These are phyloP conservation scores for Pulicaria dysenterica DNA, from an alignment of 129 eudicot genomes.

Conservation along the genomic window DNA sequence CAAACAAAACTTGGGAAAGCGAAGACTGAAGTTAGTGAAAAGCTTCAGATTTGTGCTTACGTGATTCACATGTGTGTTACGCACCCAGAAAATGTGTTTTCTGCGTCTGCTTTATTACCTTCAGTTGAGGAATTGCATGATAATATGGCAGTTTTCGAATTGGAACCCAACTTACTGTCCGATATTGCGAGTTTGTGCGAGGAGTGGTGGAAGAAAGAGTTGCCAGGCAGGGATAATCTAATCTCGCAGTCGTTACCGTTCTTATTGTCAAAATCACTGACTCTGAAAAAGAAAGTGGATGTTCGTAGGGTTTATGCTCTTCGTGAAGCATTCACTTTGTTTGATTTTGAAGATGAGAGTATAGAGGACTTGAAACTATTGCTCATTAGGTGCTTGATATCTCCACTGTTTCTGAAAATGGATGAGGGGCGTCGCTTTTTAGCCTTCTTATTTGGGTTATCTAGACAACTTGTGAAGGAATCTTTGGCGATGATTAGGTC, in stretches of 20 bases:
- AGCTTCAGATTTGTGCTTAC: slow-evolving; percentile 61
- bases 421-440: slow-evolving; percentile 84
- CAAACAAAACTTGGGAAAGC: slow-evolving; percentile 26
- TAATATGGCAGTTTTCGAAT: slow-evolving; percentile 71
- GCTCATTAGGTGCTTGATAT: slow-evolving; percentile 76
- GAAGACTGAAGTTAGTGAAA: slow-evolving; percentile 32
- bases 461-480: slow-evolving; percentile 79
- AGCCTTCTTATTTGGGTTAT: slow-evolving; percentile 69
- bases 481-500: slow-evolving; percentile 76
- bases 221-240: slow-evolving; percentile 62
- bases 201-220: slow-evolving; percentile 90
- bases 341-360: slow-evolving; percentile 98
- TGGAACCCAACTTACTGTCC: slow-evolving; percentile 54
- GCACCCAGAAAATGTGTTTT: slow-evolving; percentile 65
- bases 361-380: slow-evolving; percentile 86
- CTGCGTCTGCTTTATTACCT: slow-evolving; percentile 56
- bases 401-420: slow-evolving; percentile 81
- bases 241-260: slow-evolving; percentile 84
- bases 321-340: slow-evolving; percentile 72
- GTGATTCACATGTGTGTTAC: slow-evolving; percentile 56
- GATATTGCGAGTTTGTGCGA: slow-evolving; percentile 84
- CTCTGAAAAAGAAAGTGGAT: slow-evolving; percentile 86
- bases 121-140: slow-evolving; percentile 73
- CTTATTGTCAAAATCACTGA: slow-evolving; percentile 73
- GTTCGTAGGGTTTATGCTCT: slow-evolving; percentile 72